phyloP scores from a whole-genome alignment of 176 grass and related monocot genomes.

The Microstegium vimineum region DNA sequence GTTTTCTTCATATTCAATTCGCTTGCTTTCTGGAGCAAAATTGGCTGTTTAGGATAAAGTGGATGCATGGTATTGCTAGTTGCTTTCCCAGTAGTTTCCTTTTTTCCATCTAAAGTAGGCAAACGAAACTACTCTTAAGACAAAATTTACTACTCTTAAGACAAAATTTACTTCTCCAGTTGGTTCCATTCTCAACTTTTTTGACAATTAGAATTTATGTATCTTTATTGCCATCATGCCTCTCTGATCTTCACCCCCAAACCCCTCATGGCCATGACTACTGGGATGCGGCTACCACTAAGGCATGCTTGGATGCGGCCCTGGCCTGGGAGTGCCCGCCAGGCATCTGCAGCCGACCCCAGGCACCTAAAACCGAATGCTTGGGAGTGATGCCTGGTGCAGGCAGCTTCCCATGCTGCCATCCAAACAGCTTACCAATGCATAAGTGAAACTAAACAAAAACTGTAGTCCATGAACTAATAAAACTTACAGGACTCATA shows the following conservation, averaged over 20 bases:
- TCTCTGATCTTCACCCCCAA: background rate
- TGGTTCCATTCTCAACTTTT: background rate
- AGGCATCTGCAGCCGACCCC: background rate
- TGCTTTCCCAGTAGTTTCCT: background rate
- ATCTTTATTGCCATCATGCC: background rate
- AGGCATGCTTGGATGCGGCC: background rate
- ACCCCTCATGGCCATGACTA: background rate
- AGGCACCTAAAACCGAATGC: background rate
- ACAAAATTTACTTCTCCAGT: background rate
- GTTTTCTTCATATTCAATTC: background rate
- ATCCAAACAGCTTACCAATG: background rate
- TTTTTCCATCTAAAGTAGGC: background rate
- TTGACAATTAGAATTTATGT: background rate
- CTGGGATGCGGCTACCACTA: background rate
- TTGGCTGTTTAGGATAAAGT: background rate
- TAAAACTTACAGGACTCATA: background rate
- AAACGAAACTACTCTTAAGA: background rate
- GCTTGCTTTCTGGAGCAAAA: background rate
- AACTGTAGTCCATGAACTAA: constrained; percentile 3
- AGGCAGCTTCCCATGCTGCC: background rate
- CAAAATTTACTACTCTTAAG: too few relatives aligned
- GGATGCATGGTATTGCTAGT: background rate
- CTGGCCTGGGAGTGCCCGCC: too few relatives aligned
- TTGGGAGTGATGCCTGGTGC: background rate
- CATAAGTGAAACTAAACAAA: background rate